A percentile compares a stretch with the other conserved stretches of the same genome.
Conservation (phyloP, 305 asterid genomes). For the Vinca major region DNA sequence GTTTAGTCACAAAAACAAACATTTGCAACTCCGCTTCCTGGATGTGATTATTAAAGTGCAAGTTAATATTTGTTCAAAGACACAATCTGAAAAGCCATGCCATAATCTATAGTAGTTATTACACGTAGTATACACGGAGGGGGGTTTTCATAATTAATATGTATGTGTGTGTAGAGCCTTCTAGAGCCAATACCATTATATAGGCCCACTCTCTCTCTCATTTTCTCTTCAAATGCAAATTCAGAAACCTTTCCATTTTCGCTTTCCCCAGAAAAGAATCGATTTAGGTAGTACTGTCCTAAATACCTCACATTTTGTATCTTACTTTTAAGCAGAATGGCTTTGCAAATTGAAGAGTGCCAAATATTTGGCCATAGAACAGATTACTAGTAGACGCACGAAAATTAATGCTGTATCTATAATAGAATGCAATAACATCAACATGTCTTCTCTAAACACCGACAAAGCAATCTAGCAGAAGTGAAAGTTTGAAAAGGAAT, state of each 20-base stretch:
- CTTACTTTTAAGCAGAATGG: background rate
- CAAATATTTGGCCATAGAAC: background rate
- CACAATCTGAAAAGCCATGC: conserved; percentile 12
- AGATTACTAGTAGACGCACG: background rate
- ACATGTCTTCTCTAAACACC: background rate
- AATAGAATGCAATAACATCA: background rate
- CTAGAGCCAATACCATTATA: background rate
- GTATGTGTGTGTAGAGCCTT: background rate
- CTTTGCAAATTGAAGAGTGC: background rate
- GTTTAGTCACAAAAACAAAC: conserved; percentile 28
- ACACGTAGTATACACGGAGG: conserved; percentile 9
- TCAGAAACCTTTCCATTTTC: background rate
- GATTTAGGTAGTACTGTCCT: background rate
- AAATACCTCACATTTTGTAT: background rate
- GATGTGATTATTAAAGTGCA: conserved; percentile 35
- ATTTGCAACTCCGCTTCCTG: conserved; percentile 60
- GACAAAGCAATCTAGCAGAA: background rate
- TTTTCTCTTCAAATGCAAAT: conserved; percentile 8
- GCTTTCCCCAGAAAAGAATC: background rate
- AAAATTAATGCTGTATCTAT: background rate
- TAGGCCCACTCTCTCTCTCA: background rate
- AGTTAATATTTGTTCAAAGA: conserved; percentile 33
- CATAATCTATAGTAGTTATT: conserved; percentile 3
- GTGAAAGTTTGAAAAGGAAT: background rate
- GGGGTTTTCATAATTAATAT: too few species aligned